phyloP scores from a whole-genome alignment of 2,329 filamentous ascomycete species.

The Ustilaginoidea virens region DNA sequence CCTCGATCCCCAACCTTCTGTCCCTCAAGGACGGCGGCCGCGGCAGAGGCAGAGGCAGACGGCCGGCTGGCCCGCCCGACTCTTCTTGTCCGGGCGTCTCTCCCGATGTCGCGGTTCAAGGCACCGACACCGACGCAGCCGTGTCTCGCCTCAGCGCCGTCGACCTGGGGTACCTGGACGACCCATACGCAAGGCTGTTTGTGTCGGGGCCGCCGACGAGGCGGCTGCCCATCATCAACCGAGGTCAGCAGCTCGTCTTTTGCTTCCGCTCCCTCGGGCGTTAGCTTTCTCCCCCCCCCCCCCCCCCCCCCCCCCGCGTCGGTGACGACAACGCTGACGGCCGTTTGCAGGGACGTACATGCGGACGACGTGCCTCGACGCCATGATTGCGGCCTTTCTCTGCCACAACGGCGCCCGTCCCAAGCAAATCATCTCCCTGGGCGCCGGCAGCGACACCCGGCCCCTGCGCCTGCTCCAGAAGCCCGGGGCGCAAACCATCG shows the following conservation, averaged over 20 bases:
- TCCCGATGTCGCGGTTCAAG: slow-evolving; percentile 66
- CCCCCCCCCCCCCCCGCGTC: too few species aligned
- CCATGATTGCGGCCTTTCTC: slow-evolving; percentile 60
- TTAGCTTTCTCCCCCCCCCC: neutral
- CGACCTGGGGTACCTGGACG: slow-evolving; percentile 66
- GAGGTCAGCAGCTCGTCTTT: slow-evolving; percentile 40
- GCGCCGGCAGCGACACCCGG: slow-evolving; percentile 86
- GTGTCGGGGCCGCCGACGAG: slow-evolving; percentile 41
- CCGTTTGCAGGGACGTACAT: slow-evolving; percentile 67
- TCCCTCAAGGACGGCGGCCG: slow-evolving; percentile 31
- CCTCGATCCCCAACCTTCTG: slow-evolving; percentile 66
- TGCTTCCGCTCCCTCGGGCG: neutral
- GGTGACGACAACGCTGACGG: slow-evolving; percentile 1
- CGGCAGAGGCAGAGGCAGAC: slow-evolving; percentile 15
- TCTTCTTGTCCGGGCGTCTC: slow-evolving; percentile 17
- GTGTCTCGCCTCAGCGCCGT: slow-evolving; percentile 83
- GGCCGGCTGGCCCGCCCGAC: slow-evolving; percentile 17
- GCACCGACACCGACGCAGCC: slow-evolving; percentile 83
- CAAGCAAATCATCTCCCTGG: slow-evolving; percentile 79
- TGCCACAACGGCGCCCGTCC: slow-evolving; percentile 15
- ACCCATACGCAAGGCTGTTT: slow-evolving; percentile 62
- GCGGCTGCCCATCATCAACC: slow-evolving; percentile 81
- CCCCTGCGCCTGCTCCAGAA: slow-evolving; percentile 57
- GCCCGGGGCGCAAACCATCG: slow-evolving; percentile 25
- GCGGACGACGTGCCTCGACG: slow-evolving; percentile 70